Evolutionary conservation across 257 asterid species (phyloP), one percentile per base, ranked within the genome.

Genomic region (Paraleonurus japonicus): DNA sequence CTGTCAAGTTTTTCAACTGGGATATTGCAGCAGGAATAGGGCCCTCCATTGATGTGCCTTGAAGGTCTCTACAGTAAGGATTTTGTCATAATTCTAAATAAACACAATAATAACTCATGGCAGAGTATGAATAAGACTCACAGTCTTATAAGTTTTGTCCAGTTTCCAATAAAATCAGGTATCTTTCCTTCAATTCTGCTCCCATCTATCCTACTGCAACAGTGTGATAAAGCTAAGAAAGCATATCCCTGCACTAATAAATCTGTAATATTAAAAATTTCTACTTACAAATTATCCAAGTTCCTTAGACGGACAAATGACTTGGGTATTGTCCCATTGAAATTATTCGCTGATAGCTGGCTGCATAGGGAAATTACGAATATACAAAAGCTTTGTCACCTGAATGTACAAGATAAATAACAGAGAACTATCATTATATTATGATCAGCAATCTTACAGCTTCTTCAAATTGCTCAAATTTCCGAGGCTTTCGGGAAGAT

Each of bases 131-230:
- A 67, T 23, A 28, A 50, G 68, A 77, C 96, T 87, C 80, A 94
- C 98, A 91, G 73, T 75, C 86, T 84, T 0, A 0, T 0, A 22
- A 94, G 69, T 66, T 51, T 75, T 70, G 88, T 84, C 98, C 96
- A 94, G 82, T 81, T 94, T 71, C 90, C 96, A 19, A 94, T 85
- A 58, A 85, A 89, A 69, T 78, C 86, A 32, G 97, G 98, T 73
- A 91, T 85, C 76, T 74, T 82, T 70, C 98, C 98, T 19, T 92
- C 68, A 48, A 90, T 20, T 12, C 22, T 30, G 86, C 53, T 89
- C 79, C 95, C 96, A 35, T 87, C 97, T 65, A 94, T 85, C 86
- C 96, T 78, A 81, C 98, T 94, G 96, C 89, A 91, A 81, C 61
- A 78, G 71, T 57, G 61, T 7, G 13, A 70, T 57, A 70, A 41